These are phyloP conservation scores for Bruguiera sexangula DNA, from an alignment of 345 rosid genomes.

Conservation along the genomic window DNA sequence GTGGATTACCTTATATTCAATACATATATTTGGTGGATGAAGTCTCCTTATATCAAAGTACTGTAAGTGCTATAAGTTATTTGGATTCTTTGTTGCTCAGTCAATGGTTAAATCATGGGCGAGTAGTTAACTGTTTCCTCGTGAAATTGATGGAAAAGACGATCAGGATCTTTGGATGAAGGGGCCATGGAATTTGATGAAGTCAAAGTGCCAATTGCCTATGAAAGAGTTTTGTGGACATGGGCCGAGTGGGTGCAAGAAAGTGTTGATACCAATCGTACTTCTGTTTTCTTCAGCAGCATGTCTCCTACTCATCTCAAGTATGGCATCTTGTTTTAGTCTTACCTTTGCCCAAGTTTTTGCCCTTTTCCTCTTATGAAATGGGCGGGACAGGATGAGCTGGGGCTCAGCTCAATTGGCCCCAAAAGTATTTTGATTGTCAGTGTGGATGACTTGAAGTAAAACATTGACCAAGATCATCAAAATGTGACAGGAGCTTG, in stretches of 20 bases:
- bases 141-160: constrained; percentile 14
- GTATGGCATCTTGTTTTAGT: background rate
- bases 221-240: constrained; percentile 26
- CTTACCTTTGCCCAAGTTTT: no score
- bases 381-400: no score
- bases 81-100: background rate
- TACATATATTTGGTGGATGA: constrained; percentile 29
- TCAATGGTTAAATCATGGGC: constrained; percentile 1
- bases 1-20: constrained; percentile 24
- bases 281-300: constrained; percentile 27
- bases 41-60: constrained; percentile 16
- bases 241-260: constrained; percentile 27
- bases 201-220: constrained; percentile 20
- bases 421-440: no score
- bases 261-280: constrained; percentile 21
- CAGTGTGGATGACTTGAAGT: no score
- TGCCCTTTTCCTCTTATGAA: no score
- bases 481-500: constrained; percentile 16
- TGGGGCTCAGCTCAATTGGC: no score
- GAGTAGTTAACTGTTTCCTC: background rate
- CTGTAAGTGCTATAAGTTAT: constrained; percentile 15
- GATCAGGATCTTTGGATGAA: constrained; percentile 13
- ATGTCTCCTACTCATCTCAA: constrained; percentile 22
- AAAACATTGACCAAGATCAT: no score
- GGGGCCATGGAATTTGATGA: constrained; percentile 20